phyloP scores from a whole-genome alignment of 2,329 filamentous ascomycete genomes.

The Nothomitra cinnamomea region DNA sequence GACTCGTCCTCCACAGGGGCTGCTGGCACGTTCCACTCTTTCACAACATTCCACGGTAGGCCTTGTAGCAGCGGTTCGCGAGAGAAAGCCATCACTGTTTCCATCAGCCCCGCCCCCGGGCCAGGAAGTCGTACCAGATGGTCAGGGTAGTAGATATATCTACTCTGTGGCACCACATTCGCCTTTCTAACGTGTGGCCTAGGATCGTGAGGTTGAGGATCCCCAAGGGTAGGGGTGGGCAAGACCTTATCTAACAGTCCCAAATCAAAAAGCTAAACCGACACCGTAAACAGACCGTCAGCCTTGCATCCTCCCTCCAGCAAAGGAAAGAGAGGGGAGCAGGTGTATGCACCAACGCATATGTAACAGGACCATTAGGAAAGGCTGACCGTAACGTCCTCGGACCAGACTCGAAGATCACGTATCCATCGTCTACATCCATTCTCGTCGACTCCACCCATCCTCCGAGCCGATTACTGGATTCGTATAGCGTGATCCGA shows the following conservation, averaged over 20 bases:
- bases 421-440: constrained; percentile 39
- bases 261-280: constrained; percentile 37
- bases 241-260: constrained; percentile 39
- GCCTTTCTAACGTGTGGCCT: too few species aligned
- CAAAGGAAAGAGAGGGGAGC: background rate
- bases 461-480: constrained; percentile 51
- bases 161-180: constrained; percentile 37
- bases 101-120: constrained; percentile 20
- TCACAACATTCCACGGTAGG: constrained; percentile 13
- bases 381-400: constrained; percentile 48
- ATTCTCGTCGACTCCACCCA: constrained; percentile 60
- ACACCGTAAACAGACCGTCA: background rate
- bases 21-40: constrained; percentile 19
- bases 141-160: constrained; percentile 81
- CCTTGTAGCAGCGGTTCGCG: constrained; percentile 40
- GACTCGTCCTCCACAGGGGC: constrained; percentile 41
- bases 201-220: constrained; percentile 6
- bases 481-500: constrained; percentile 70
- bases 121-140: constrained; percentile 50
- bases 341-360: constrained; percentile 37
- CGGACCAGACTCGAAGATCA: constrained; percentile 73
- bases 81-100: constrained; percentile 22
- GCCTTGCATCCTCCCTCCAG: constrained; percentile 1
- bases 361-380: constrained; percentile 46
- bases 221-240: constrained; percentile 33